phyloP scores from a whole-genome alignment of 2,329 filamentous ascomycete species.

The Microdochium bolleyi region DNA sequence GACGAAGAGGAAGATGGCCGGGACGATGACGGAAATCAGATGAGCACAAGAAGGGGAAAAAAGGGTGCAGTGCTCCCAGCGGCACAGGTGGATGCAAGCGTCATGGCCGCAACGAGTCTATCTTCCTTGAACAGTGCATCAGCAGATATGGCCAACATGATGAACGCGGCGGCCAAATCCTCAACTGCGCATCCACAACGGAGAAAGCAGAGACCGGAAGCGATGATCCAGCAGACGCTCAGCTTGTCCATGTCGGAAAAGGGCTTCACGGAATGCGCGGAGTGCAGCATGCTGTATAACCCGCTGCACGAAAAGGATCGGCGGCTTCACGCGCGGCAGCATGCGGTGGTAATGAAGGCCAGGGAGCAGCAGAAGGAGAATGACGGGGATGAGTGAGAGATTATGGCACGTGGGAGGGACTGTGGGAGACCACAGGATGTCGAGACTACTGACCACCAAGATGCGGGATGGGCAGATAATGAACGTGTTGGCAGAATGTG shows the following conservation, averaged over 20 bases:
- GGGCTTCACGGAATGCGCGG: constrained; percentile 30
- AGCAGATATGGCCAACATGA: constrained; percentile 5
- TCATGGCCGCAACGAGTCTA: not conserved
- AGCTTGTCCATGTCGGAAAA: constrained; percentile 26
- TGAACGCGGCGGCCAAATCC: constrained; percentile 5
- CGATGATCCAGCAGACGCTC: constrained; percentile 30
- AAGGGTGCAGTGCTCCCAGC: not conserved
- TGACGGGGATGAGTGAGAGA: not conserved
- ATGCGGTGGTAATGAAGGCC: constrained; percentile 17
- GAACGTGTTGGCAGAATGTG: too few relatives aligned
- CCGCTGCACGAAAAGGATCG: constrained; percentile 33
- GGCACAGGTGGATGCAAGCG: not conserved
- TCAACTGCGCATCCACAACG: constrained; percentile 3
- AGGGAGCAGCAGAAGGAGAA: not conserved
- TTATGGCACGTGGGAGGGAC: not conserved
- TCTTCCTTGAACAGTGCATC: constrained; percentile 2
- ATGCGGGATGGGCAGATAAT: too few relatives aligned
- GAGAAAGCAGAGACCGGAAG: constrained; percentile 9
- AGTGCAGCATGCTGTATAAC: constrained; percentile 36
- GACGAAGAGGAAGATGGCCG: constrained; percentile 4
- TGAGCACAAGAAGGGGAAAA: not conserved
- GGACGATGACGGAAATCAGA: constrained; percentile 1
- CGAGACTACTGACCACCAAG: too few relatives aligned
- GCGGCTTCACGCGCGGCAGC: constrained; percentile 28
- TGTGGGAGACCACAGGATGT: too few relatives aligned